Base-by-base conservation (phyloP, 768 basidiomycete genomes). In the Amanita exitialis region DNA sequence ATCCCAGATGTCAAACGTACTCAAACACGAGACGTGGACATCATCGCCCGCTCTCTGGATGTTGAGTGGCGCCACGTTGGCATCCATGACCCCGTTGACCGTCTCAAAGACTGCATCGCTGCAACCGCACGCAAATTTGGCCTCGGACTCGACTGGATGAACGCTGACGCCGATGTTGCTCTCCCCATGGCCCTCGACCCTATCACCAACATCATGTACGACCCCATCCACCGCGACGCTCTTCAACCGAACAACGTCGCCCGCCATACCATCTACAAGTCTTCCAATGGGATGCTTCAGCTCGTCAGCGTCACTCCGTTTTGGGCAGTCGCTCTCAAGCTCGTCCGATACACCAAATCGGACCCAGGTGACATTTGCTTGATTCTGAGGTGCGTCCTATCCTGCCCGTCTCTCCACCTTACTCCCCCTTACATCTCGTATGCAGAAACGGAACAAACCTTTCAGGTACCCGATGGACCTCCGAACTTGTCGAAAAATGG, bases 111-210 rank as follows among this genome's bases (percentile, higher is more conserved):
- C 10, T 85, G 83, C 59, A 81, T 85, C 43, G 55, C 65, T 8
- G 67, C 69, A 28, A 85, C 82, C 2, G 83, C 83, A 0, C 44
- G 56, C 15, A 61, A 63, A 6, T 73, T 80, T 59, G 57, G 60
- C 3, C 70, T 76, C 44, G 83, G 85, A 20, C 66, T 67, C 49
- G 84, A 86, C 61, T 87, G 85, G 85, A 84, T 87, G 84, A 86
- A 86, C 51, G 75, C 79, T 3, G 80, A 84, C 55, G 80, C 85
- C 0, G 85, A 87, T 55, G 71, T 84, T 12, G 81, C 84, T 2
- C 68, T 87, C 44, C 84, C 85, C 13, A 75, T 81, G 74, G 76
- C 78, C 16, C 62, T 66, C 53, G 78, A 82, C 12, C 51, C 51
- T 2, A n/a, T 20, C 12, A 45, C 43, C 15, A 25, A 38, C 42